phyloP scores from a whole-genome alignment of 768 basidiomycete genomes.

The Psilocybe tampanensis region DNA sequence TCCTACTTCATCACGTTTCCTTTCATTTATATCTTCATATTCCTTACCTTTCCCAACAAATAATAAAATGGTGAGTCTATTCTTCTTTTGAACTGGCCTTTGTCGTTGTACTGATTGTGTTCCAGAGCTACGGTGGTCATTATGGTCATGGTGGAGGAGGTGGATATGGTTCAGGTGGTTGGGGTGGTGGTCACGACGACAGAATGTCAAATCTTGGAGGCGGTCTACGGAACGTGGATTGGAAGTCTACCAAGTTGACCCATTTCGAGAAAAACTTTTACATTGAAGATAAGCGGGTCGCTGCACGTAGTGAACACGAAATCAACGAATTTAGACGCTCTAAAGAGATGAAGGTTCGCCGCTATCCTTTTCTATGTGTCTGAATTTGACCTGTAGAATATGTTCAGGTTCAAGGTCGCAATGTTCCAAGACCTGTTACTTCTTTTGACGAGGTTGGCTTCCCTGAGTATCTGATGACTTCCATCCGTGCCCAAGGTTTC shows the following conservation, averaged over 20 bases:
- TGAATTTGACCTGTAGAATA: too few relatives aligned
- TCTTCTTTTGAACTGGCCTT: background rate
- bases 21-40: constrained; percentile 7
- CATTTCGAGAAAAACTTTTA: constrained; percentile 99
- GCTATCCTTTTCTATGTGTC: background rate
- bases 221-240: constrained; percentile 83
- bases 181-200: constrained; percentile 61
- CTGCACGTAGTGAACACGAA: constrained; percentile 77
- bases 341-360: constrained; percentile 85
- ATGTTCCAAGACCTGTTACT: constrained; percentile 87
- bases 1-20: constrained; percentile 3
- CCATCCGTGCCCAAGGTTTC: constrained; percentile 95
- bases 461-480: constrained; percentile 93
- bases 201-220: constrained; percentile 83
- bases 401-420: constrained; percentile 79
- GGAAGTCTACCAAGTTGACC: constrained; percentile 71
- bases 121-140: constrained; percentile 47
- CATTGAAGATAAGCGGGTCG: constrained; percentile 84
- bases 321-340: constrained; percentile 81
- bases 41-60: background rate
- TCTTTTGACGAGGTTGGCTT: constrained; percentile 95
- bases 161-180: constrained; percentile 49
- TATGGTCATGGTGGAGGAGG: constrained; percentile 46
- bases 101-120: constrained; percentile 1
- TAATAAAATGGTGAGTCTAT: constrained; percentile 14